Evolutionary conservation across 1,284 basidiomycete genomes (phyloP).

Genomic region (Leccinum subfulvum): DNA sequence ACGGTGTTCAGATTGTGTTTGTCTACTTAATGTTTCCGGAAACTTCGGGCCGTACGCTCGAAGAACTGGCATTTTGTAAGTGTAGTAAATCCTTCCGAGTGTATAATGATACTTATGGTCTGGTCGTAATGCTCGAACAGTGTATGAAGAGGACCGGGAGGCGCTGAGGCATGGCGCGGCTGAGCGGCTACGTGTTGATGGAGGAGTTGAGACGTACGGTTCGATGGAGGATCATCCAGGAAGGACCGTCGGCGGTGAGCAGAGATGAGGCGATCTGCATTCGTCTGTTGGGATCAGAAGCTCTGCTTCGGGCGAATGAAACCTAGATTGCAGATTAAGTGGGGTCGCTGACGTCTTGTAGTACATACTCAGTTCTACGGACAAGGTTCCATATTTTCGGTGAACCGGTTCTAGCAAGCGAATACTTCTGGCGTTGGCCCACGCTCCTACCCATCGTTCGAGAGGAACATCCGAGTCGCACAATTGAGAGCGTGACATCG

Average conservation of each 20-base stretch:
- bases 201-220: neutral
- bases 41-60: neutral
- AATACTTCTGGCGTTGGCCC: no score
- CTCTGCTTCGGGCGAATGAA: no score
- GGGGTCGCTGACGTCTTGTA: no score
- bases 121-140: neutral
- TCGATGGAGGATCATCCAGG: neutral
- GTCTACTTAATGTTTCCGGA: neutral
- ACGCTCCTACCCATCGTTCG: no score
- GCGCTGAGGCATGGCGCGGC: neutral
- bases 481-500: no score
- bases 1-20: neutral
- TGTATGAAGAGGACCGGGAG: neutral
- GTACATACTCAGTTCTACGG: no score
- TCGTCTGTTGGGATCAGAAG: neutral
- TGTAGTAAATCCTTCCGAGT: neutral
- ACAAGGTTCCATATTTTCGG: no score
- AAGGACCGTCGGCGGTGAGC: neutral
- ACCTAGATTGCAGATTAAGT: no score
- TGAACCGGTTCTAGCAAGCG: no score
- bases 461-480: no score
- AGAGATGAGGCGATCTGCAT: neutral
- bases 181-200: neutral
- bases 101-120: neutral
- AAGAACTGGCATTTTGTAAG: neutral